Conservation (phyloP, 495 filamentous ascomycete genomes). For the Xylaria palmicola region DNA sequence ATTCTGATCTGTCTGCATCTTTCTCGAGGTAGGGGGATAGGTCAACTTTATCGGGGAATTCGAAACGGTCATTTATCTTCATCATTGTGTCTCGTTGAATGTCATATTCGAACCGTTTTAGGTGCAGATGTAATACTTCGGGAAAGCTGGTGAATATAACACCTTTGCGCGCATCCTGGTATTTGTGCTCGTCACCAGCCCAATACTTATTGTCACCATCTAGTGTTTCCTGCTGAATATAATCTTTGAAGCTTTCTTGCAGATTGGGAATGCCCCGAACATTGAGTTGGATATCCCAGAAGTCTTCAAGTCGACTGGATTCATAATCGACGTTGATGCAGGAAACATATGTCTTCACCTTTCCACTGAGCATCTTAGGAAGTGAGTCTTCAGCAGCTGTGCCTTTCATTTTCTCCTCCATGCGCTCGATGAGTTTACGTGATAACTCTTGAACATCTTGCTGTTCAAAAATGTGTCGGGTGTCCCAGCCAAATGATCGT, state of each 20-base stretch:
- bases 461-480: conserved; percentile 96
- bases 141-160: conserved; percentile 97
- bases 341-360: conserved; percentile 96
- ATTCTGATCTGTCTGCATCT: conserved; percentile 81
- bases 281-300: conserved; percentile 98
- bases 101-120: conserved; percentile 98
- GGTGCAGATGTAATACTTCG: conserved; percentile 88
- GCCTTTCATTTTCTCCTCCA: conserved; percentile 97
- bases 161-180: conserved; percentile 96
- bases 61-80: conserved; percentile 98
- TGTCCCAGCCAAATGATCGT: conserved; percentile 96
- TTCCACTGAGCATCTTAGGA: conserved; percentile 87
- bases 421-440: conserved; percentile 90
- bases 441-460: conserved; percentile 98
- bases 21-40: conserved; percentile 83
- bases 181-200: conserved; percentile 79
- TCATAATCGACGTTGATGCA: conserved; percentile 98
- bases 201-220: conserved; percentile 99
- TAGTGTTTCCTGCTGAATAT: conserved; percentile 92
- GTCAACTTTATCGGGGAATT: conserved; percentile 93
- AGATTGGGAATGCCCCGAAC: conserved; percentile 90
- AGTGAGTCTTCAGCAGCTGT: conserved; percentile 92
- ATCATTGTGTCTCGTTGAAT: conserved; percentile 94
- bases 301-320: conserved; percentile 91
- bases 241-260: conserved; percentile 93